phyloP scores from a whole-genome alignment of 176 grass and related monocot species.

The Avena eriantha region DNA sequence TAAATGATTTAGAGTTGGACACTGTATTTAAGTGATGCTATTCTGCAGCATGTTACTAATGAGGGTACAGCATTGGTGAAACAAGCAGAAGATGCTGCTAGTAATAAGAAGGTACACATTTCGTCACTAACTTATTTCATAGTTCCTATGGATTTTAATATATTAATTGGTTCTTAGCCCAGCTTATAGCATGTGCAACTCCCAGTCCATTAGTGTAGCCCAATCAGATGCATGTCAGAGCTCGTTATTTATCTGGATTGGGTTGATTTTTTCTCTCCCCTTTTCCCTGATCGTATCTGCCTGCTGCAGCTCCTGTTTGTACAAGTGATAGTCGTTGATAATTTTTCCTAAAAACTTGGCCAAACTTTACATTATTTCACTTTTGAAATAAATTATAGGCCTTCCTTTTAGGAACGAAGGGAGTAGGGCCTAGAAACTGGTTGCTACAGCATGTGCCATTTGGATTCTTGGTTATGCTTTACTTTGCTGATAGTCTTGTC shows the following conservation, averaged over 20 bases:
- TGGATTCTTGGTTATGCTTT: not conserved
- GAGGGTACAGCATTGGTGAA: slow-evolving; percentile 89
- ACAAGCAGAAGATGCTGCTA: slow-evolving; percentile 94
- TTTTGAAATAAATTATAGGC: no score
- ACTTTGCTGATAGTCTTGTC: slow-evolving; percentile 12
- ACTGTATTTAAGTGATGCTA: slow-evolving; percentile 16
- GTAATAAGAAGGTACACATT: slow-evolving; percentile 70
- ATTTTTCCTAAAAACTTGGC: no score
- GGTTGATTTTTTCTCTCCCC: not conserved
- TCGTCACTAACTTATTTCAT: slow-evolving; percentile 2
- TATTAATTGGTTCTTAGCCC: not conserved
- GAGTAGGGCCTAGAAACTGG: not conserved
- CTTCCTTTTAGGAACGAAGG: no score
- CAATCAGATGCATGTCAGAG: not conserved
- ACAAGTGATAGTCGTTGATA: not conserved
- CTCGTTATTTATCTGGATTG: slow-evolving; percentile 11
- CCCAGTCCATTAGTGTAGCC: not conserved
- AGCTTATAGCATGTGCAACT: slow-evolving; percentile 1
- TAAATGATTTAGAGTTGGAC: slow-evolving; percentile 35
- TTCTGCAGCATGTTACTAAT: slow-evolving; percentile 82
- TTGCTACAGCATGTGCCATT: slow-evolving; percentile 21
- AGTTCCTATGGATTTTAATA: slow-evolving; percentile 10
- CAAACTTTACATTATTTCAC: no score
- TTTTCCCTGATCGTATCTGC: not conserved
- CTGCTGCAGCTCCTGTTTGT: not conserved